These are phyloP conservation scores for Verbascum thapsus DNA, from an alignment of 257 asterid genomes.

Conservation along the genomic window DNA sequence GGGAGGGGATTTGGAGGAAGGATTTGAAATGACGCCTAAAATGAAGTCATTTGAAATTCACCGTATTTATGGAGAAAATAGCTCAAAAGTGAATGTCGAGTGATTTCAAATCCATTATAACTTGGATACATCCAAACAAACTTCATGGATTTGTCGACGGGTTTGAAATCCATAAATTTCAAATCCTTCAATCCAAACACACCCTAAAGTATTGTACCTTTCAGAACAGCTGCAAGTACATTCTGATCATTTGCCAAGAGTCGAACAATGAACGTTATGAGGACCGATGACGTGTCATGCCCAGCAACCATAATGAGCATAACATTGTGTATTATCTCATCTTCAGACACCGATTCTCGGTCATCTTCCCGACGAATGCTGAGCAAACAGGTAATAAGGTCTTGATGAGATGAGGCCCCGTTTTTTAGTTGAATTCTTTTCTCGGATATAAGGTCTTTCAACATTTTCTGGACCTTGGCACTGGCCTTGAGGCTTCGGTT, in stretches of 20 bases:
- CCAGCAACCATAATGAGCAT: slow-evolving; percentile 72
- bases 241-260: slow-evolving; percentile 50
- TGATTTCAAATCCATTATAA: too few relatives aligned
- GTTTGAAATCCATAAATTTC: too few relatives aligned
- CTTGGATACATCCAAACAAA: too few relatives aligned
- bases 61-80: too few relatives aligned
- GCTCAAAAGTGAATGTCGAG: too few relatives aligned
- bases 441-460: slow-evolving; percentile 52
- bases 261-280: slow-evolving; percentile 60
- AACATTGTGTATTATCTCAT: slow-evolving; percentile 61
- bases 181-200: too few relatives aligned
- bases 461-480: slow-evolving; percentile 43
- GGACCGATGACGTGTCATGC: slow-evolving; percentile 62
- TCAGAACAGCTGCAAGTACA: slow-evolving; percentile 53
- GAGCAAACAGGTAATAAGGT: slow-evolving; percentile 69
- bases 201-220: slow-evolving; percentile 47
- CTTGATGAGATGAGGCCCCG: slow-evolving; percentile 57
- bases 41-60: too few relatives aligned
- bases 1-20: too few relatives aligned
- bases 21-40: too few relatives aligned
- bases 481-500: slow-evolving; percentile 69
- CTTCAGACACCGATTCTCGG: slow-evolving; percentile 47
- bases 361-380: slow-evolving; percentile 45
- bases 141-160: too few relatives aligned
- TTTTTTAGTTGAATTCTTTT: slow-evolving; percentile 45